phyloP scores from a whole-genome alignment of 2,329 filamentous ascomycete genomes.

The Sclerotiophoma versabilis region DNA sequence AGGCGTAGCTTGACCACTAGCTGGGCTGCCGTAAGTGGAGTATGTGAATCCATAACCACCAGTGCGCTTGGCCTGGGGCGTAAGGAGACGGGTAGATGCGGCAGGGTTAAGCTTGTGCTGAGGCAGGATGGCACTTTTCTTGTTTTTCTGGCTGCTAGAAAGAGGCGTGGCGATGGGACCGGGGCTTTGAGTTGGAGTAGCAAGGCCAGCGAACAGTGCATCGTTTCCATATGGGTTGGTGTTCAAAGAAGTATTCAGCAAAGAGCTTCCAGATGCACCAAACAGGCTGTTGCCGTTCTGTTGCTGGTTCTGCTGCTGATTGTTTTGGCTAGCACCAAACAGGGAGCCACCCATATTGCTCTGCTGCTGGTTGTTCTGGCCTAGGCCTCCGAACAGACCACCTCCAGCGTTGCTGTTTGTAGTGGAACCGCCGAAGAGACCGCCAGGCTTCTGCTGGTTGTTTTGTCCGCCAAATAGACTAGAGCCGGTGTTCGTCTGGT shows the following conservation, averaged over 20 bases:
- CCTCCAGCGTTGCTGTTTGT: constrained; percentile 50
- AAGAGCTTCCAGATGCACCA: constrained; percentile 58
- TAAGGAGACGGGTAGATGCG: constrained; percentile 79
- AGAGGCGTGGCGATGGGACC: constrained; percentile 93
- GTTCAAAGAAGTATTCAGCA: constrained; percentile 61
- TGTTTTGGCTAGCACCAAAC: constrained; percentile 53
- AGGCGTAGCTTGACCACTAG: constrained; percentile 64
- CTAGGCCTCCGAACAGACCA: constrained; percentile 56
- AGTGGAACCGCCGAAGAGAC: constrained; percentile 50
- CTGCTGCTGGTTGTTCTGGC: constrained; percentile 52
- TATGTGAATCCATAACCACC: constrained; percentile 89
- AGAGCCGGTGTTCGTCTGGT: constrained; percentile 38
- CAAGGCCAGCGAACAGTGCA: constrained; percentile 80
- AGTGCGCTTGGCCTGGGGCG: constrained; percentile 74
- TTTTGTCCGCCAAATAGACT: constrained; percentile 49
- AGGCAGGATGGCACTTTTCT: constrained; percentile 80
- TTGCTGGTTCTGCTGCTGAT: constrained; percentile 52
- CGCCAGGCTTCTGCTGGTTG: constrained; percentile 55
- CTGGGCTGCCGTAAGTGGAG: constrained; percentile 86
- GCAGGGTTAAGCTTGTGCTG: constrained; percentile 87
- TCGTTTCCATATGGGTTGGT: constrained; percentile 91
- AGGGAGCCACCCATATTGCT: constrained; percentile 47
- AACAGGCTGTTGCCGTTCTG: constrained; percentile 57
- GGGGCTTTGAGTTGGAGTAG: constrained; percentile 71
- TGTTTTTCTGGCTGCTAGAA: constrained; percentile 75